Evolutionary conservation across 345 rosid genomes (phyloP).

Genomic region (Gossypium mustelinum): DNA sequence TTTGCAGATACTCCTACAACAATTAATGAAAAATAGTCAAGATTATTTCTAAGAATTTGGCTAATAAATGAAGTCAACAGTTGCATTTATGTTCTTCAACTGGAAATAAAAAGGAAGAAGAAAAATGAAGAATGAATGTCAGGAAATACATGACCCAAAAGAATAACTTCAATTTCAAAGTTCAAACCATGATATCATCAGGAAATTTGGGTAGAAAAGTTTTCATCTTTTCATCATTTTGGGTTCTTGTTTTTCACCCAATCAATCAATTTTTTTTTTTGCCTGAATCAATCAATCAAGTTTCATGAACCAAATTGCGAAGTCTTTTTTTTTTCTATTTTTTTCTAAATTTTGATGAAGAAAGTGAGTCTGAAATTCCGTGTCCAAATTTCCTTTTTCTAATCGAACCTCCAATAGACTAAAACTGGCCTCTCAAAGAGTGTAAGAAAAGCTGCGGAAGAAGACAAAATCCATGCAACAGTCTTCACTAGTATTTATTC

Average conservation of each 20-base stretch:
- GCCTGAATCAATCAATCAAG: no score
- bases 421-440: constrained; percentile 21
- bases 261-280: constrained; percentile 12
- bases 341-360: neutral
- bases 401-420: constrained; percentile 43
- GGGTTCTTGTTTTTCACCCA: constrained; percentile 24
- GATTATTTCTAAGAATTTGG: neutral
- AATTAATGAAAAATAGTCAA: neutral
- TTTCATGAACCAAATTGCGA: neutral
- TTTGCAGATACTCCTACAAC: neutral
- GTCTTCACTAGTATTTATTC: constrained; percentile 39
- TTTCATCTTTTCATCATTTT: neutral
- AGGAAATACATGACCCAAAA: neutral
- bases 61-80: neutral
- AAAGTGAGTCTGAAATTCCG: constrained; percentile 27
- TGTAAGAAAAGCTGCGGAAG: constrained; percentile 36
- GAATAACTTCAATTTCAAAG: constrained; percentile 7
- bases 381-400: constrained; percentile 27
- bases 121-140: constrained; percentile 8
- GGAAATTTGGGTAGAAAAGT: neutral
- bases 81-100: neutral
- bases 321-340: neutral
- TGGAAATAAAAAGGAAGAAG: neutral
- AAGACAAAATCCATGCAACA: constrained; percentile 33
- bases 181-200: neutral